These are phyloP conservation scores for Nicotiana undulata DNA, from an alignment of 257 asterid species.

Conservation along the genomic window DNA sequence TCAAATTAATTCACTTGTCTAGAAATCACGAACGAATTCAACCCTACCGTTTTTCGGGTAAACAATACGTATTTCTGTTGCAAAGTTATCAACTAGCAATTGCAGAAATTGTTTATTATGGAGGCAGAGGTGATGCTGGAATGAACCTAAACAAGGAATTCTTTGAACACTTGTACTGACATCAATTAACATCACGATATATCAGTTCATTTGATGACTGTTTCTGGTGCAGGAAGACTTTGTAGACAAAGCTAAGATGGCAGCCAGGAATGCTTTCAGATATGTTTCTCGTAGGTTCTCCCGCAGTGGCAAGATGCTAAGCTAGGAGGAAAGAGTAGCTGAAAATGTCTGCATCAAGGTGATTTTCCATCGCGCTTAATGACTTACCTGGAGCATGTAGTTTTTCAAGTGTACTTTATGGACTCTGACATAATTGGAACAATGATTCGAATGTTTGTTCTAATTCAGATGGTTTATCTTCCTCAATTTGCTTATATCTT, in stretches of 20 bases:
- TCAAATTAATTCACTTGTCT: too few species aligned
- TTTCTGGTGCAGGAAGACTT: conserved; percentile 17
- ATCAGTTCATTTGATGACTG: neutral
- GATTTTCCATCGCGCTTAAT: neutral
- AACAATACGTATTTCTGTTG: too few species aligned
- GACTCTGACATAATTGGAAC: too few species aligned
- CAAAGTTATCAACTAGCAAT: neutral
- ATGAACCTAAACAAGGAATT: neutral
- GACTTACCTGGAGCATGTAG: neutral
- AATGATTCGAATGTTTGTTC: too few species aligned
- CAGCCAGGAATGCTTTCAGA: conserved; percentile 58
- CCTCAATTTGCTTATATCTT: too few species aligned
- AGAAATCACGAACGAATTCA: too few species aligned
- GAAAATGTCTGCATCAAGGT: conserved; percentile 91
- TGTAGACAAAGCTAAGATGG: conserved; percentile 34
- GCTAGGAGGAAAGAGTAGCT: conserved; percentile 97
- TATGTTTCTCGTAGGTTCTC: conserved; percentile 62
- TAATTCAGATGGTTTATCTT: too few species aligned
- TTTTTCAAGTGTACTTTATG: too few species aligned
- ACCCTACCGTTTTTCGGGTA: too few species aligned
- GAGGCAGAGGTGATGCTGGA: neutral
- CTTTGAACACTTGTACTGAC: too few species aligned
- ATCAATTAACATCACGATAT: too few species aligned
- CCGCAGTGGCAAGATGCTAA: conserved; percentile 55
- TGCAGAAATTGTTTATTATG: neutral